Evolutionary conservation across 441 rosid species (phyloP).

Genomic region (Bruguiera hainesii): DNA sequence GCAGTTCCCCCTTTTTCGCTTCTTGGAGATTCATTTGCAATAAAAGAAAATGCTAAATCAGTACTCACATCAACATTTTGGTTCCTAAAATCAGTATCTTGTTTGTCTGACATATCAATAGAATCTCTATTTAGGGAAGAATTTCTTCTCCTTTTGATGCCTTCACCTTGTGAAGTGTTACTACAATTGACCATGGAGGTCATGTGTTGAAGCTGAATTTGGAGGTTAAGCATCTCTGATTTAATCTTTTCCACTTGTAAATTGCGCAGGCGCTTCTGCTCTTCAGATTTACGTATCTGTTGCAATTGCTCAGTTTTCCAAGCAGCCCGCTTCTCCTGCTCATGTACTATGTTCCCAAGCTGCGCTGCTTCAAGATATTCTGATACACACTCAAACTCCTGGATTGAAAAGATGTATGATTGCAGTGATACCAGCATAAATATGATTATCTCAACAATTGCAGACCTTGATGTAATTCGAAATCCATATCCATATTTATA

Average conservation of each 20-base stretch:
- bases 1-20: constrained; percentile 34
- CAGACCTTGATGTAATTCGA: constrained; percentile 93
- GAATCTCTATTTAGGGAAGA: constrained; percentile 44
- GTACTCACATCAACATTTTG: constrained; percentile 42
- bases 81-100: constrained; percentile 38
- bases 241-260: constrained; percentile 97
- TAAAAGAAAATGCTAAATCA: constrained; percentile 47
- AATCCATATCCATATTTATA: constrained; percentile 96
- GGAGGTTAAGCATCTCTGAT: constrained; percentile 95
- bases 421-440: constrained; percentile 89
- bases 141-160: constrained; percentile 66
- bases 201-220: constrained; percentile 70
- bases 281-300: constrained; percentile 81
- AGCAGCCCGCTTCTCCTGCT: constrained; percentile 92
- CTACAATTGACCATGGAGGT: constrained; percentile 47
- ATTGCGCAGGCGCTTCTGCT: constrained; percentile 73
- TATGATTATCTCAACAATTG: constrained; percentile 89
- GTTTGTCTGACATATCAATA: constrained; percentile 32
- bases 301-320: constrained; percentile 92
- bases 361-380: constrained; percentile 95
- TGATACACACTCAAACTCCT: constrained; percentile 79
- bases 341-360: constrained; percentile 75
- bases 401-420: constrained; percentile 84
- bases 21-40: constrained; percentile 45
- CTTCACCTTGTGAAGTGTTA: constrained; percentile 53